A percentile compares a stretch with the other conserved stretches of the same genome.
These are phyloP conservation scores for Calonectria montana DNA, from an alignment of 2,329 filamentous ascomycete species.

Conservation along the genomic window DNA sequence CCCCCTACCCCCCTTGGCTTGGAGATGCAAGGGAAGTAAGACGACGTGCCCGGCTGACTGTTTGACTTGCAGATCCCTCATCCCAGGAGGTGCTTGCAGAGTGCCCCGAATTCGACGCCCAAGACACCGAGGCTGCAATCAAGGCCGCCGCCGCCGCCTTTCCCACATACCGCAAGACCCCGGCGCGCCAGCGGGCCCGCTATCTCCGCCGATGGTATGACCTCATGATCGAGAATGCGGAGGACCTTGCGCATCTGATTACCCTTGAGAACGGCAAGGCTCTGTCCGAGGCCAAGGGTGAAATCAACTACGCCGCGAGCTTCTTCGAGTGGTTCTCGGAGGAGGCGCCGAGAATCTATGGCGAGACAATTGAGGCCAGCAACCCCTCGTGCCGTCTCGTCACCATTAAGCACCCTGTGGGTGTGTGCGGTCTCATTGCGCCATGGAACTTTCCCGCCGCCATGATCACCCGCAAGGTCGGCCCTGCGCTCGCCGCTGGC, in stretches of 20 bases:
- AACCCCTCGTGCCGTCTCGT: slow-evolving; percentile 66
- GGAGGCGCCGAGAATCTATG: slow-evolving; percentile 65
- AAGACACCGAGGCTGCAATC: slow-evolving; percentile 78
- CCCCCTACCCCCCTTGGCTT: too few species aligned
- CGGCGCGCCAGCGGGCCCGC: slow-evolving; percentile 68
- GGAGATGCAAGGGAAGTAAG: not conserved
- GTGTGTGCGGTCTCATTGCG: slow-evolving; percentile 49
- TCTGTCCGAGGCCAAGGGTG: slow-evolving; percentile 67
- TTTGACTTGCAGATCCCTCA: slow-evolving; percentile 69
- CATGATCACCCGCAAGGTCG: slow-evolving; percentile 62
- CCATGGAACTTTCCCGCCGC: slow-evolving; percentile 69
- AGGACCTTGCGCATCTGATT: slow-evolving; percentile 75
- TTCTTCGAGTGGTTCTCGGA: slow-evolving; percentile 75
- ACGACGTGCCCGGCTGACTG: not conserved
- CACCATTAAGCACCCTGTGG: slow-evolving; percentile 48
- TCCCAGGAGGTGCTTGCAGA: slow-evolving; percentile 75
- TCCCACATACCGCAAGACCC: slow-evolving; percentile 68
- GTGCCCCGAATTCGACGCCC: slow-evolving; percentile 77
- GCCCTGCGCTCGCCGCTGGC: slow-evolving; percentile 73
- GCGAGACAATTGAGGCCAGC: slow-evolving; percentile 64
- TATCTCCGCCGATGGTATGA: slow-evolving; percentile 75
- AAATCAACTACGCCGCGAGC: slow-evolving; percentile 67
- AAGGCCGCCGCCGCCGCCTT: slow-evolving; percentile 70
- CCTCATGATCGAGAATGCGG: slow-evolving; percentile 72
- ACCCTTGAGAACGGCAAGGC: slow-evolving; percentile 81